Base-by-base conservation (phyloP, 768 basidiomycete species). In the Sarcodon aspratus region DNA sequence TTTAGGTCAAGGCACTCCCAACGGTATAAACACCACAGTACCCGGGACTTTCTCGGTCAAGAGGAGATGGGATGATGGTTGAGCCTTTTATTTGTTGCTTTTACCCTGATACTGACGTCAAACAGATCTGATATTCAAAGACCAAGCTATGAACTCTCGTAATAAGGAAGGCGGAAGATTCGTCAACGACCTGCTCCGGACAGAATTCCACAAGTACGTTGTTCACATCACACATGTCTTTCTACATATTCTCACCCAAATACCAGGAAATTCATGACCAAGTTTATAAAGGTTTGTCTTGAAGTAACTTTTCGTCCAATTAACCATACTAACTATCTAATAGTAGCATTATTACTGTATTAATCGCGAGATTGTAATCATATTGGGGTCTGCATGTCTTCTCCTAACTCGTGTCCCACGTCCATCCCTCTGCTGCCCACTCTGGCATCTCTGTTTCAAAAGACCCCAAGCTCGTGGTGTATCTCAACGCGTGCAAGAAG, bases 101-200 rank as follows among this genome's bases (percentile, higher is more conserved):
- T 54, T 52, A 36, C 45, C 18, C 54, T 60, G 56, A 18, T 40
- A 35, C 7, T 18, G n/a, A 33, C 12, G 15, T 11, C 10, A 31
- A 40, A 33, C 58, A 92, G 92, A 99, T 65, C 71, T 96, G 48
- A 93, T 98, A 59, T 98, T 98, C 79, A 98, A 97, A 71, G 97
- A 98, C 63, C 96, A 99, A 66, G 90, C 96, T 0, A 81, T 82
- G 66, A 77, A 73, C 33, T 62, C 73, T 44, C 74, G 69, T 50
- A 75, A 81, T 48, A 82, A 81, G 54, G 72, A 74, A 47, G 74
- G 70, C 61, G 82, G 83, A 10, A 82, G 86, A 50, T 98, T 98
- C 60, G 92, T 98, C 53, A 98, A 99, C 61, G 96, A 98, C 66
- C 71, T 97, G 45, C 66, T 98, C 52, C 76, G 95, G 62, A 94